Evolutionary conservation across 179 eudicot species (phyloP), one percentile per base, ranked within the genome.

Genomic region (Beta lomatogona): DNA sequence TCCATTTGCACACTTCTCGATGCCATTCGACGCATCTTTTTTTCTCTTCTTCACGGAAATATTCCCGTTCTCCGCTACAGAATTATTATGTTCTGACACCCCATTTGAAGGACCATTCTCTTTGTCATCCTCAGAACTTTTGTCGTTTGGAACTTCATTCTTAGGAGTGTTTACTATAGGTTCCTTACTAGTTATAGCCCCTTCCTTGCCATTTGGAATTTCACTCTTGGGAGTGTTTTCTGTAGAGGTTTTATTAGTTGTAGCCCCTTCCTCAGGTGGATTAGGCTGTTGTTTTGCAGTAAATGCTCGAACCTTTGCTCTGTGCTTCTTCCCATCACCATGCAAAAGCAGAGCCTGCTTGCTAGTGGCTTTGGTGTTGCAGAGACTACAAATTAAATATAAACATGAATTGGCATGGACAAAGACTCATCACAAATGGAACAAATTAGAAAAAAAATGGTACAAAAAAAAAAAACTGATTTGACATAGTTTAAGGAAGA

Each of bases 311-410:
- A 93, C 97, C 80, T 95, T 95, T 72, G 91, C 97, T 82, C 92
- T 87, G 85, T 95, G 98, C 80, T 93, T 93, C 85, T 95, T 95
- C 28, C 98, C 98, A 70, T 93, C 98, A 57, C 91, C 97, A 88
- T 95, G 98, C 79, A 88, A 85, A 78, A 93, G 94, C 85, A 95
- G 84, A 60, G 98, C 82, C 84, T 95, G 98, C 85, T 89, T 85
- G 86, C 98, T 95, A 55, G 98, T 93, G 81, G 98, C 91, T 45
- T 85, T 86, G 50, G 94, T 92, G 85, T 93, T 91, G 84, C 98
- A 95, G 5, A 95, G 89, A 83, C 98, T 93, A 88, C 88, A 65
- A 1, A 55, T 12, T 8, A 61, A 75, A 59, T 0, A 21, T 16
- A 48, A 76, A 25, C 21, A 58, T 68, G 71, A 66, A 13, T 28